A percentile compares a stretch with the other conserved stretches of the same genome.
phyloP scores from a whole-genome alignment of 2,329 filamentous ascomycete species.

The Mycosphaerella arachidis region DNA sequence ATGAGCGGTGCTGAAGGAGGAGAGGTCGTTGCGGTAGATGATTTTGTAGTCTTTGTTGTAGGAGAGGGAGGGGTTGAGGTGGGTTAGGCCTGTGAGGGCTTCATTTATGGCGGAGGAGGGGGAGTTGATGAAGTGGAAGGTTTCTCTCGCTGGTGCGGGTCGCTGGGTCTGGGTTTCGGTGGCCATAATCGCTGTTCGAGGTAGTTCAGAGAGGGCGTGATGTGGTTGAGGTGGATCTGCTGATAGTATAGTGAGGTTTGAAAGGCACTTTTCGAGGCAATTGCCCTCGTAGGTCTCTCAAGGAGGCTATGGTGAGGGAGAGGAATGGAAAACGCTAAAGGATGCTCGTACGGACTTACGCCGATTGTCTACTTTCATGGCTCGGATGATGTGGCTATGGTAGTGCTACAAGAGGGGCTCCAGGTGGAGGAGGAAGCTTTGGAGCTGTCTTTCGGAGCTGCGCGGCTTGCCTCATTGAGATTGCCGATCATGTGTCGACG shows the following conservation, averaged over 20 bases:
- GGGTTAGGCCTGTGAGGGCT: slow-evolving; percentile 33
- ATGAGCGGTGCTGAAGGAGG: slow-evolving; percentile 28
- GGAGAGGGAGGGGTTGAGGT: slow-evolving; percentile 33
- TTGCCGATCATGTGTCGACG: not conserved
- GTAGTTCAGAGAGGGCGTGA: not conserved
- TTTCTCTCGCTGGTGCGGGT: slow-evolving; percentile 28
- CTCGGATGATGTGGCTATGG: slow-evolving; percentile 9
- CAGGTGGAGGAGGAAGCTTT: not conserved
- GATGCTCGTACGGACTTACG: not conserved
- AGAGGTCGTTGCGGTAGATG: slow-evolving; percentile 34
- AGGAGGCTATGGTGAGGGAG: not conserved
- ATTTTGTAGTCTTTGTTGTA: slow-evolving; percentile 36
- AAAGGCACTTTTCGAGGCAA: not conserved
- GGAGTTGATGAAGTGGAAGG: slow-evolving; percentile 37
- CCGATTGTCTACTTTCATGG: not conserved
- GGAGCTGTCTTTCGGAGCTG: slow-evolving; percentile 3
- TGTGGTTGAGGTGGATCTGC: not conserved
- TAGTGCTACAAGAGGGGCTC: slow-evolving; percentile 6
- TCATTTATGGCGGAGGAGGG: slow-evolving; percentile 34
- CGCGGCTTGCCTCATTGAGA: slow-evolving; percentile 9
- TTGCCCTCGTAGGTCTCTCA: not conserved
- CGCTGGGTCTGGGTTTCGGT: slow-evolving; percentile 18
- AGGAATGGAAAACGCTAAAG: not conserved
- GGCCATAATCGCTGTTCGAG: slow-evolving; percentile 15
- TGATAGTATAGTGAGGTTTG: not conserved